These are phyloP conservation scores for Halenospora varia DNA, from an alignment of 495 filamentous ascomycete genomes.

Conservation along the genomic window DNA sequence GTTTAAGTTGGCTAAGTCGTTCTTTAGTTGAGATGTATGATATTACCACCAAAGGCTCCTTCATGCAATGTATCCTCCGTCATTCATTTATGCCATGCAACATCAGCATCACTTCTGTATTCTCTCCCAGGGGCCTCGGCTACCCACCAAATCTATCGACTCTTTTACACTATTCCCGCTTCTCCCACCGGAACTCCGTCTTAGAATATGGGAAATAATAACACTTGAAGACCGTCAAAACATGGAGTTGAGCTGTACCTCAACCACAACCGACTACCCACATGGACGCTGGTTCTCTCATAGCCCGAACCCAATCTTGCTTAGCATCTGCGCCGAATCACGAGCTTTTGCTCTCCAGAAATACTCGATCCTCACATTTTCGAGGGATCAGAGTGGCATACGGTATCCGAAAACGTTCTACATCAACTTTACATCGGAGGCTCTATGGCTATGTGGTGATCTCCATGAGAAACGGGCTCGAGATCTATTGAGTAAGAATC, in stretches of 20 bases:
- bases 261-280: background rate
- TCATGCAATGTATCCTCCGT: background rate
- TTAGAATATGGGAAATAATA: constrained; percentile 14
- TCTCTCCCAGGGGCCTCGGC: background rate
- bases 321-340: constrained; percentile 8
- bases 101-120: constrained; percentile 6
- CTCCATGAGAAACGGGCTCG: constrained; percentile 1
- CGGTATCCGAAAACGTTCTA: background rate
- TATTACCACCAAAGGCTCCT: background rate
- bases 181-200: constrained; percentile 15
- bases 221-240: background rate
- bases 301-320: background rate
- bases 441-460: constrained; percentile 13
- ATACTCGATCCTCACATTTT: constrained; percentile 4
- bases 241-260: constrained; percentile 11
- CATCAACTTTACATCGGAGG: constrained; percentile 7
- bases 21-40: background rate
- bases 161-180: constrained; percentile 18
- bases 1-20: background rate
- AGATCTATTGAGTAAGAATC: constrained; percentile 8
- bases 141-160: background rate
- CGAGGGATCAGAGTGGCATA: background rate
- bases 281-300: constrained; percentile 15
- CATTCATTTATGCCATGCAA: constrained; percentile 5
- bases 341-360: background rate